Percentiles rank a stretch among this genome's conserved stretches.
Conservation (phyloP, 2,329 filamentous ascomycete genomes). For the Grosmannia serpens region DNA sequence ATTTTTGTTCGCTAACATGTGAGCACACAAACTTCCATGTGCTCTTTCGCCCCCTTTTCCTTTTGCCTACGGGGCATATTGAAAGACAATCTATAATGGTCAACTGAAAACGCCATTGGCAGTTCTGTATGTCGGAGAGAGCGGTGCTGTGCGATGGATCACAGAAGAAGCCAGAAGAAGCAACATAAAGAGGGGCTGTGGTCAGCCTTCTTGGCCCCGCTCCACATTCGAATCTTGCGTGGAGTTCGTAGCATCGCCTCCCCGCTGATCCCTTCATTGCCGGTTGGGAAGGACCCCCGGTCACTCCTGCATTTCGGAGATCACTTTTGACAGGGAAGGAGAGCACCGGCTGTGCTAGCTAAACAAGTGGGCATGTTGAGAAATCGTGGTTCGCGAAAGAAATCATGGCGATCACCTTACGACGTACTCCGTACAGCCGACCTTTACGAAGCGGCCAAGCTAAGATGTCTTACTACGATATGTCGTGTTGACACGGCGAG, state of each 20-base stretch:
- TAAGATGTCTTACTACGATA: not conserved
- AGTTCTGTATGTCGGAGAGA: not conserved
- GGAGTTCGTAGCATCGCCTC: not conserved
- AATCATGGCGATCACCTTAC: not conserved
- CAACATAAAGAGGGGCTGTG: not conserved
- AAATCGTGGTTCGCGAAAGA: not conserved
- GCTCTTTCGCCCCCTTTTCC: not conserved
- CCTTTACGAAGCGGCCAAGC: not conserved
- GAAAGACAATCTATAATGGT: not conserved
- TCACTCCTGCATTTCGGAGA: not conserved
- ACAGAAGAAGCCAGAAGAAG: not conserved
- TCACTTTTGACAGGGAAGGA: not conserved
- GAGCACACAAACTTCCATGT: not conserved
- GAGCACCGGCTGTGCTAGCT: not conserved
- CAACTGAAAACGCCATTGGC: not conserved
- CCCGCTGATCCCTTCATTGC: not conserved
- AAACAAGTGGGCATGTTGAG: not conserved
- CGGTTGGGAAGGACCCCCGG: not conserved
- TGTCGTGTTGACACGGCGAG: not conserved
- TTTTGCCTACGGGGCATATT: not conserved
- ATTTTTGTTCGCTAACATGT: not conserved
- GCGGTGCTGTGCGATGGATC: not conserved
- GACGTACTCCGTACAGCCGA: too few species aligned
- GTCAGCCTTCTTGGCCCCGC: not conserved
- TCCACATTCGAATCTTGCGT: not conserved